Evolutionary conservation across 2,329 filamentous ascomycete genomes (phyloP).

Genomic region (Cucurbitaria berberidis): DNA sequence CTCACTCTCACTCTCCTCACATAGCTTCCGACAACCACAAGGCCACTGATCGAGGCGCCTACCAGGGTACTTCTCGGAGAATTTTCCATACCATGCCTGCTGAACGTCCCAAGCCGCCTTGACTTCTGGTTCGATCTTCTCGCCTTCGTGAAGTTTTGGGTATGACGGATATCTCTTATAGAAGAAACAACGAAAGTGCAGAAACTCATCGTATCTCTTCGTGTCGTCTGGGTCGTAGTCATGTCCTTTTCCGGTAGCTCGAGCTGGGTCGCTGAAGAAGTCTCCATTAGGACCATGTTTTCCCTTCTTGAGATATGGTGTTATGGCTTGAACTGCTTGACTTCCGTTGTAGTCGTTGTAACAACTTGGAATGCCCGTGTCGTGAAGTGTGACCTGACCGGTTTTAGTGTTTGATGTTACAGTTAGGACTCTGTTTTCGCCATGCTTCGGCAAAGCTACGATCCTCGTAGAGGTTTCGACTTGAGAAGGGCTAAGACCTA

Average conservation of each 20-base stretch:
- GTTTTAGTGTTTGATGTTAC: not conserved
- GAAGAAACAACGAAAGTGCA: not conserved
- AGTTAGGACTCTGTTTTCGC: not conserved
- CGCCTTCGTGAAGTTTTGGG: not conserved
- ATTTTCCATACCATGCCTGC: constrained; percentile 20
- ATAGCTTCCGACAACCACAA: constrained; percentile 31
- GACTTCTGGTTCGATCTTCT: not conserved
- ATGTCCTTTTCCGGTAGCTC: constrained; percentile 29
- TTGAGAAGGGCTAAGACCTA: not conserved
- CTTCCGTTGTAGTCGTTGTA: not conserved
- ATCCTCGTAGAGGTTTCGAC: not conserved
- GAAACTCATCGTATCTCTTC: constrained; percentile 5
- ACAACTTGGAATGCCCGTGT: not conserved
- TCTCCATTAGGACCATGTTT: constrained; percentile 27
- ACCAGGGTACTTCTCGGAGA: constrained; percentile 28
- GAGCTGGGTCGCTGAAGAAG: constrained; percentile 22
- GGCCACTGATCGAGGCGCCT: constrained; percentile 24
- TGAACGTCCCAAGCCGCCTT: constrained; percentile 1
- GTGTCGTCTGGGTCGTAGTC: constrained; percentile 22
- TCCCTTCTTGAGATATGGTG: constrained; percentile 27
- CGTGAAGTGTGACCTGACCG: not conserved
- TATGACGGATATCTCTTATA: not conserved
- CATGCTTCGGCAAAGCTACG: not conserved
- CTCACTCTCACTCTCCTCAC: constrained; percentile 11
- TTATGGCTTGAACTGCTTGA: not conserved